These are phyloP conservation scores for Phialophora tarda DNA, from an alignment of 2,329 filamentous ascomycete species.

Conservation along the genomic window DNA sequence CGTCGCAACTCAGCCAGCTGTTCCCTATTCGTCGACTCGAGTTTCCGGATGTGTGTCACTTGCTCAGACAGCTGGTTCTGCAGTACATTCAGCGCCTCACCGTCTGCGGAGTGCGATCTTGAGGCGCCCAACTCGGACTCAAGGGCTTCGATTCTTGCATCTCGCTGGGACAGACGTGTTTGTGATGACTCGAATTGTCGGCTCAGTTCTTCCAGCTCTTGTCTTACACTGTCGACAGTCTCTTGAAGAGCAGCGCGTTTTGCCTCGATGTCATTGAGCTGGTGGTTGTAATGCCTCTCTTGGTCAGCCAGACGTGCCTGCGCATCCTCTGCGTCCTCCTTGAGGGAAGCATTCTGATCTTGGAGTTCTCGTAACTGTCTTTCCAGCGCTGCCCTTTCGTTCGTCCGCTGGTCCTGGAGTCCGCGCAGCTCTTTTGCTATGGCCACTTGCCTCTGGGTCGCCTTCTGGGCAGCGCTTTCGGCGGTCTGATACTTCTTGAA, in stretches of 20 bases:
- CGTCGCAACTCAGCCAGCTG: conserved; percentile 80
- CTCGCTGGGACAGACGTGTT: conserved; percentile 69
- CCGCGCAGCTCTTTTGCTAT: conserved; percentile 62
- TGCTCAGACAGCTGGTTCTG: conserved; percentile 89
- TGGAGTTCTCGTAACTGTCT: conserved; percentile 61
- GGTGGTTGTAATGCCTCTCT: conserved; percentile 68
- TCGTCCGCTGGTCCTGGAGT: conserved; percentile 58
- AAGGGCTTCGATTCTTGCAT: conserved; percentile 72
- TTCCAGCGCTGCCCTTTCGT: conserved; percentile 62
- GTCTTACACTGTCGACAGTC: conserved; percentile 57
- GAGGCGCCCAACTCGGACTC: conserved; percentile 83
- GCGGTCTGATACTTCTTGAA: conserved; percentile 69
- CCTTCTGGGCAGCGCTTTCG: conserved; percentile 58
- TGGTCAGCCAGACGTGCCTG: conserved; percentile 74
- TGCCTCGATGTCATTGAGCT: conserved; percentile 65
- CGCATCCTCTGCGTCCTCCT: conserved; percentile 83
- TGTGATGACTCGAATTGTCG: conserved; percentile 67
- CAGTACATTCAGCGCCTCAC: conserved; percentile 82
- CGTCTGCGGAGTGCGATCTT: conserved; percentile 85
- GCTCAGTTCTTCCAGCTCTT: conserved; percentile 61
- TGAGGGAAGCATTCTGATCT: conserved; percentile 73
- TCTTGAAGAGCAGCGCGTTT: conserved; percentile 64
- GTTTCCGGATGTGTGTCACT: conserved; percentile 82
- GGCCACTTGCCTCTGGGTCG: conserved; percentile 60
- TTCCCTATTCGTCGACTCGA: conserved; percentile 81